phyloP scores from a whole-genome alignment of 768 basidiomycete genomes.

The Mycena chlorophos region DNA sequence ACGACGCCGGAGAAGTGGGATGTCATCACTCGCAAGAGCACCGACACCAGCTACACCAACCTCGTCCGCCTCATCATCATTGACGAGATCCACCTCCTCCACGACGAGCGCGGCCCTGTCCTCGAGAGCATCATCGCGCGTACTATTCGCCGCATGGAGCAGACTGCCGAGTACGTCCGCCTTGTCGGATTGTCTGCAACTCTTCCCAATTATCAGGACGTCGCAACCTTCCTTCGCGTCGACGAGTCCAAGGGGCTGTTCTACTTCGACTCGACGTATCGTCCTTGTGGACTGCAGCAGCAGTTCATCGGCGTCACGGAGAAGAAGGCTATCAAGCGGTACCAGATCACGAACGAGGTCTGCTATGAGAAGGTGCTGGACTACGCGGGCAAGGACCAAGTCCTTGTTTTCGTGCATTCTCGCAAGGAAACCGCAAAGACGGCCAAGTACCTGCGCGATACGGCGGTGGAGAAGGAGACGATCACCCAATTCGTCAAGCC shows the following conservation, averaged over 20 bases:
- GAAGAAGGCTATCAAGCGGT: constrained; percentile 98
- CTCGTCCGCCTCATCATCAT: constrained; percentile 95
- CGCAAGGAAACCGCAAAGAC: constrained; percentile 99
- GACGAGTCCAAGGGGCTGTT: constrained; percentile 91
- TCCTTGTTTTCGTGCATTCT: constrained; percentile 96
- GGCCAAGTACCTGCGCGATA: constrained; percentile 88
- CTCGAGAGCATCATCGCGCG: constrained; percentile 88
- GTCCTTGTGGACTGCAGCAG: constrained; percentile 93
- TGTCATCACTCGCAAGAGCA: constrained; percentile 97
- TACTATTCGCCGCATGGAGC: constrained; percentile 92
- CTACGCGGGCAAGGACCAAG: constrained; percentile 84
- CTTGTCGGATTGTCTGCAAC: constrained; percentile 96
- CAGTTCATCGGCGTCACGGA: constrained; percentile 98
- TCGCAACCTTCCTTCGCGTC: constrained; percentile 94
- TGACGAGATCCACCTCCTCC: constrained; percentile 95
- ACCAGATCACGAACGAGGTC: constrained; percentile 97
- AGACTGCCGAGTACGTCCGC: constrained; percentile 89
- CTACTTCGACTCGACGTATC: constrained; percentile 93
- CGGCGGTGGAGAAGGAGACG: constrained; percentile 95
- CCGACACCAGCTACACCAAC: constrained; percentile 95
- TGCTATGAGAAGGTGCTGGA: constrained; percentile 99
- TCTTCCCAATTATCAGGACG: constrained; percentile 97
- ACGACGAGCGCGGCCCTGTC: constrained; percentile 97
- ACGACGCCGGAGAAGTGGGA: constrained; percentile 99
- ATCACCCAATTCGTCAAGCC: constrained; percentile 95